Base-by-base conservation (phyloP, 75 land plant genomes). In the Chamaecyparis obtusa region DNA sequence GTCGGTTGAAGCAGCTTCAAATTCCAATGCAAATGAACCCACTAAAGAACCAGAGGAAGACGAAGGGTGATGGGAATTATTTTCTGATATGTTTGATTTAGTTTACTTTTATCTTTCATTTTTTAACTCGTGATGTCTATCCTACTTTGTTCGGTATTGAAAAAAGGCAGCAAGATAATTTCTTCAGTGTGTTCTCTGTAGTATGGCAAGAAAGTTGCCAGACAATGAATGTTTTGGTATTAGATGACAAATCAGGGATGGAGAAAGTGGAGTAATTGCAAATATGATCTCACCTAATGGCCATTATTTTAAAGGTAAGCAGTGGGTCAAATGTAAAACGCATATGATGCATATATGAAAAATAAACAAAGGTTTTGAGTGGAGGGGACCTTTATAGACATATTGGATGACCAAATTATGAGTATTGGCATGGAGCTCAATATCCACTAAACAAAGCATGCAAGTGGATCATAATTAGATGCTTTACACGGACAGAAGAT, bases 41-140 rank as follows among this genome's bases (percentile, higher is more conserved):
- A 43, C 48, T 46, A 80, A 80, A 80, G 83, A 43, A 80, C 46
- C 83, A 80, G 48, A 80, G 24, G 83, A 80, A 80, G 44, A 80
- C 9, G 49, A 80, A 80, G 48, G 83, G 83, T 80, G 46, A 80
- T 80, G 46, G 24, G 43, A 43, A 43, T 41, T 80, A 9, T 80
- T 43, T 43, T 24, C 83, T 80, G 27, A 7, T 43, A 41, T 43
- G 27, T 80, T 10, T 43, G 48, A 80, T 80, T 21, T 80, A 80
- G 5, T 17, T 76, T 75, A 35, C 17, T 15, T 6, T 64, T 75
- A 39, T 75, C 17, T 35, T 35, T 33, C 32, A 33, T 35, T 33
- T 35, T n/a, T 75, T 35, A 35, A 4, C 5, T 35, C 36, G 39
- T 75, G 30, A 51, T 15, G 35, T 75, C 35, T 32, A 75, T 33